These are phyloP conservation scores for Tulasnella sp. DNA, from an alignment of 768 basidiomycete species.

Conservation along the genomic window DNA sequence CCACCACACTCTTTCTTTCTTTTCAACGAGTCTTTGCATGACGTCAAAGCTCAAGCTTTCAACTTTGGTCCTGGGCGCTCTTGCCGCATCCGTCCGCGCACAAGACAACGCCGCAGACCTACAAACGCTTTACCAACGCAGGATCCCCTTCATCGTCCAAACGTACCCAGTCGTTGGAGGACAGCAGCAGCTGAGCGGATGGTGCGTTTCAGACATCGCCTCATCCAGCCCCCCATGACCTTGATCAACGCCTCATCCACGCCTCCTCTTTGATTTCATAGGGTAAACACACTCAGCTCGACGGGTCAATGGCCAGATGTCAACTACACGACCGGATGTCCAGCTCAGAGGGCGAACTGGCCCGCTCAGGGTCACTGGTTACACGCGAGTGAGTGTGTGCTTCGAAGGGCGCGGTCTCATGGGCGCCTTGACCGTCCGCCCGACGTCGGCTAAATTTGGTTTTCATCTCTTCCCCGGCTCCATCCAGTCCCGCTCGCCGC, in stretches of 20 bases:
- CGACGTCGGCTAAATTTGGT: not conserved
- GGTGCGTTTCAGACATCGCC: not conserved
- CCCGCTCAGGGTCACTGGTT: slow-evolving; percentile 48
- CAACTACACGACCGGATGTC: slow-evolving; percentile 62
- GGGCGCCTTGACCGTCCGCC: not conserved
- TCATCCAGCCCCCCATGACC: not conserved
- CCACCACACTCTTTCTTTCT: not conserved
- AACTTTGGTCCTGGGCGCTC: not conserved
- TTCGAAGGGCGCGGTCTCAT: not conserved
- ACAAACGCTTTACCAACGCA: slow-evolving; percentile 1
- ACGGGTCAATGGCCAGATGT: slow-evolving; percentile 42
- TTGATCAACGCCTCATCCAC: not conserved
- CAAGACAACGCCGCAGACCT: slow-evolving; percentile 1
- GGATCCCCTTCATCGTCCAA: slow-evolving; percentile 26
- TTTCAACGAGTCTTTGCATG: not conserved
- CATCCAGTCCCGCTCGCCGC: slow-evolving; percentile 26
- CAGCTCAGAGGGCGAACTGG: slow-evolving; percentile 64
- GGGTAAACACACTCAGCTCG: slow-evolving; percentile 28
- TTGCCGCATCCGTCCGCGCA: not conserved
- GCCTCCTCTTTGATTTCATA: not conserved
- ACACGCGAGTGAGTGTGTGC: not conserved
- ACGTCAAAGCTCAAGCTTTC: not conserved
- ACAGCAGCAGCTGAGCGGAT: slow-evolving; percentile 9
- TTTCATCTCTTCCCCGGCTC: not conserved
- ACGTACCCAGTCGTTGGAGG: slow-evolving; percentile 6